Percentiles rank a stretch among this genome's conserved stretches.
Evolutionary conservation across 108 stramenopile species (phyloP).

Genomic region (Nannochloropsis salina): DNA sequence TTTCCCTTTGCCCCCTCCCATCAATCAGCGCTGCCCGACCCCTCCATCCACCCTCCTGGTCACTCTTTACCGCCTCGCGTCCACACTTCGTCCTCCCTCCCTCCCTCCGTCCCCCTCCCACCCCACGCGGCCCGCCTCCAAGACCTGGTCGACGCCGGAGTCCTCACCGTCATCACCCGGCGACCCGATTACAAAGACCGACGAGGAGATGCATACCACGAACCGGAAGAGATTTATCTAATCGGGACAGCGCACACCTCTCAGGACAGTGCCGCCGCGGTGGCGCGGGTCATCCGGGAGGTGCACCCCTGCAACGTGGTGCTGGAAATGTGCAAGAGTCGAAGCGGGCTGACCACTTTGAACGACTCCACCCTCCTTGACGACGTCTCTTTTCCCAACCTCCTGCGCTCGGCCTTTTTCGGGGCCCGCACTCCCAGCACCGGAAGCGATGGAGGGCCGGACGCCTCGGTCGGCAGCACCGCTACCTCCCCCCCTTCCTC

Average conservation of each 20-base stretch:
- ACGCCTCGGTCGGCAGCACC: not conserved
- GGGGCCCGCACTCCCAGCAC: not conserved
- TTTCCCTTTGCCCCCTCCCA: too few relatives aligned
- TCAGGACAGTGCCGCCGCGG: not conserved
- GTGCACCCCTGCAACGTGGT: conserved; percentile 16
- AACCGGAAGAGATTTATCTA: not conserved
- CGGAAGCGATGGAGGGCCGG: not conserved
- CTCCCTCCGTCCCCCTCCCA: not conserved
- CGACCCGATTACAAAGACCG: conserved; percentile 14
- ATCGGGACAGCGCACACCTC: conserved; percentile 10
- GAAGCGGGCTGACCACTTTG: not conserved
- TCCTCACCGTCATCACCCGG: not conserved
- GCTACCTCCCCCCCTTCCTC: not conserved
- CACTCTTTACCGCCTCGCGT: not conserved
- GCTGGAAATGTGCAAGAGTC: conserved; percentile 17
- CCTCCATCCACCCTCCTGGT: too few relatives aligned
- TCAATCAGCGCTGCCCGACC: too few relatives aligned
- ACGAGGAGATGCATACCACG: not conserved
- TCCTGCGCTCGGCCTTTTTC: not conserved
- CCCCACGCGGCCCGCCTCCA: not conserved
- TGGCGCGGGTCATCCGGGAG: not conserved
- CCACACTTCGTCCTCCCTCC: not conserved
- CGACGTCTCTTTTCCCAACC: not conserved
- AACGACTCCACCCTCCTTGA: not conserved
- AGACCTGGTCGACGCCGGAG: not conserved